These are phyloP conservation scores for Neurospora cerealis DNA, from an alignment of 495 filamentous ascomycete species.

Conservation along the genomic window DNA sequence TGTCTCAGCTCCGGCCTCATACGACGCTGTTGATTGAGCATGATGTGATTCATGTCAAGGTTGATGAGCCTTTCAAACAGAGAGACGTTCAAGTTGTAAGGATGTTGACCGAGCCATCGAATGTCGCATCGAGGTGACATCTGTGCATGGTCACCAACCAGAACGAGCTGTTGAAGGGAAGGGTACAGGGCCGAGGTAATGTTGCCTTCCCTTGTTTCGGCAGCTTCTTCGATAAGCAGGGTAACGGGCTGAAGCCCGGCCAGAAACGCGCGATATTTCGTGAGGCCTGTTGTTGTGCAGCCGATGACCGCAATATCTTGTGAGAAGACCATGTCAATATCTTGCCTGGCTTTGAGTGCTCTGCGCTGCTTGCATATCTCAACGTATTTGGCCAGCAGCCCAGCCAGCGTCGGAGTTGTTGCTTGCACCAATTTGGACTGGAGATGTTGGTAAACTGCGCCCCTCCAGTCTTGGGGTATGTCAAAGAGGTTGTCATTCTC, in stretches of 20 bases:
- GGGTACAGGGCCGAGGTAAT: conserved; percentile 45
- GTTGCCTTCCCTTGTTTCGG: conserved; percentile 46
- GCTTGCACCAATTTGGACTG: conserved; percentile 23
- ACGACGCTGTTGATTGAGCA: conserved; percentile 57
- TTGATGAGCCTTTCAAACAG: conserved; percentile 56
- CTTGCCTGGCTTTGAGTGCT: conserved; percentile 19
- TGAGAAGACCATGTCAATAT: conserved; percentile 19
- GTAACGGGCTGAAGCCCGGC: conserved; percentile 55
- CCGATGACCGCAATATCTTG: conserved; percentile 33
- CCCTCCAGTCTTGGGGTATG: conserved; percentile 21
- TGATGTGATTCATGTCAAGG: conserved; percentile 53
- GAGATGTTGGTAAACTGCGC: conserved; percentile 31
- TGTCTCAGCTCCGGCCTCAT: conserved; percentile 61
- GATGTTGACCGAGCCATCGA: conserved; percentile 63
- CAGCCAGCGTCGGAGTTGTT: conserved; percentile 12
- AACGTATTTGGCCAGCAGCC: conserved; percentile 17
- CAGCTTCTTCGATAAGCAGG: conserved; percentile 49
- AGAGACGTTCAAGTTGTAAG: conserved; percentile 43
- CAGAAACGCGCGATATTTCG: conserved; percentile 72
- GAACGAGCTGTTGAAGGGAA: conserved; percentile 42
- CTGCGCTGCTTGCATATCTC: conserved; percentile 25
- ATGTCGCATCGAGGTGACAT: conserved; percentile 38
- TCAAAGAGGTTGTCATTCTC: conserved; percentile 20
- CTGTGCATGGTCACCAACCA: conserved; percentile 49
- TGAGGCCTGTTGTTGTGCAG: conserved; percentile 63